phyloP scores from a whole-genome alignment of 2,329 filamentous ascomycete genomes.

The Botryotinia convoluta region DNA sequence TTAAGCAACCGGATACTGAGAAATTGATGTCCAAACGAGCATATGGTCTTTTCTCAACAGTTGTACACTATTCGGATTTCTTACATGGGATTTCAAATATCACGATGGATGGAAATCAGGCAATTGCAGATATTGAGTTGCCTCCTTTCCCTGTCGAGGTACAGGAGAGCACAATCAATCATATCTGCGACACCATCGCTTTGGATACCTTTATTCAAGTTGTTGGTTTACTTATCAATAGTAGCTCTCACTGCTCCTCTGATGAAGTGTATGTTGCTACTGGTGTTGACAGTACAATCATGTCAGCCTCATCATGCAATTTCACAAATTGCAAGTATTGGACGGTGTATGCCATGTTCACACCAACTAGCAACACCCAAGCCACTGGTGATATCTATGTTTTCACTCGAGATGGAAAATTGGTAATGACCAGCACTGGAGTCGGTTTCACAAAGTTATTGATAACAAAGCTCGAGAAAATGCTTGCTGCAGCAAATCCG shows the following conservation, averaged over 20 bases:
- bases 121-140: constrained; percentile 3
- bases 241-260: not conserved
- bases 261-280: constrained; percentile 2
- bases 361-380: not conserved
- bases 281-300: not conserved
- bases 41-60: constrained; percentile 5
- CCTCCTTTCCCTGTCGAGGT: not conserved
- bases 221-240: constrained; percentile 32
- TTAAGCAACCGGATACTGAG: not conserved
- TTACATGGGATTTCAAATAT: constrained; percentile 6
- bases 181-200: constrained; percentile 11
- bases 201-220: constrained; percentile 40
- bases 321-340: constrained; percentile 1
- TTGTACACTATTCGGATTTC: constrained; percentile 7
- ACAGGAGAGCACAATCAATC: not conserved
- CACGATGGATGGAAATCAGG: not conserved
- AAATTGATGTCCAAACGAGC: constrained; percentile 16
- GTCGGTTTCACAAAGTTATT: constrained; percentile 4
- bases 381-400: constrained; percentile 18
- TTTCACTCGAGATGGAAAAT: constrained; percentile 7
- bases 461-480: constrained; percentile 2
- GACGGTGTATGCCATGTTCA: constrained; percentile 19
- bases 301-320: not conserved
- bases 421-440: not conserved
- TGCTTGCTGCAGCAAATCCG: constrained; percentile 6